Base-by-base conservation (phyloP, 2,329 filamentous ascomycete species). In the Aspergillus caelatus region DNA sequence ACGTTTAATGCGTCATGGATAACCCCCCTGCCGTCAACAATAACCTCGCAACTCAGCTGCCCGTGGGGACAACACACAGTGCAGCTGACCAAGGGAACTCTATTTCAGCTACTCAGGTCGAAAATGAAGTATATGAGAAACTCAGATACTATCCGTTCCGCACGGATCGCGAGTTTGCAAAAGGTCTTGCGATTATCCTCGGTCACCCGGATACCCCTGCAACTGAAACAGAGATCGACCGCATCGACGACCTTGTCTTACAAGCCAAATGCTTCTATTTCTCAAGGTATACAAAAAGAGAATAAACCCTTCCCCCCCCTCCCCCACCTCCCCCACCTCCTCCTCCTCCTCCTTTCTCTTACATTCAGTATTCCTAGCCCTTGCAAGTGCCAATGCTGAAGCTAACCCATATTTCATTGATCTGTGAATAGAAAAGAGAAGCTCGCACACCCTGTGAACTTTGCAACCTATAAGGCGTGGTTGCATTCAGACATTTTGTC, bases 391-490 rank as follows among this genome's bases (percentile, higher is more conserved):
- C 28, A 32, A 52, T 34, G 19, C 4, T 4, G 21, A 39, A 36
- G 32, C 30, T 39, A 46, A 36, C 39, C 28, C 2, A 11, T 7
- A 16, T 8, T n/a, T 32, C 12, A 28, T 52, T 36, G 26, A 36
- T 39, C 57, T 32, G 21, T 41, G 7, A 41, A 41, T 54, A 80
- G 79, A 46, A 81, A 80, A 70, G 68, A 76, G 59, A 77, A 76
- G 2, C 55, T 79, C 19, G 59, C 67, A 6, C 64, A 72, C 3
- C 69, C 83, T 21, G 84, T 94, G 65, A 86, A 92, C 73, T 91
- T 90, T 68, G 79, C 86, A 59, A 79, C 79, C 57, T 95, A 94
- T 79, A 89, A 89, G 73, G 75, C 80, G 36, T 93, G 91, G 87
- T 78, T 88, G 55, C 55, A 62, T 53, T 61, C 68, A 34, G 62